Percentiles rank a stretch among this genome's conserved stretches.
Conservation (phyloP, 1,139 yeast genomes). For the Blastobotrys elegans region DNA sequence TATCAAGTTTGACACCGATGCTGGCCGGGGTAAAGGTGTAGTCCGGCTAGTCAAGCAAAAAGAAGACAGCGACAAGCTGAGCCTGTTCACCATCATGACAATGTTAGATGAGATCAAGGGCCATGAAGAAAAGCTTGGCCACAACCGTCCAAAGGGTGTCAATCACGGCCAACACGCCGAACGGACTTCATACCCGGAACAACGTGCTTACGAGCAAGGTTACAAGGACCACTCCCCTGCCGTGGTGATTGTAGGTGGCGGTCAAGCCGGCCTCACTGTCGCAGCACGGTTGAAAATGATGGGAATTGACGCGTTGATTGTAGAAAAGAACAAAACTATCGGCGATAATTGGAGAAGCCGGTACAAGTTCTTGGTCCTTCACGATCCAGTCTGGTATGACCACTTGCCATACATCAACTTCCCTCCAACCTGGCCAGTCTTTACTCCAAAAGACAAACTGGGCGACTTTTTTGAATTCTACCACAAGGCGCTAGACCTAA, state of each 20-base stretch:
- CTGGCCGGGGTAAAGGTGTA: slow-evolving; percentile 37
- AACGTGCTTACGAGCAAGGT: slow-evolving; percentile 19
- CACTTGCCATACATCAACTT: slow-evolving; percentile 39
- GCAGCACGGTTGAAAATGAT: slow-evolving; percentile 42
- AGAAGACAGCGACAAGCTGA: slow-evolving; percentile 26
- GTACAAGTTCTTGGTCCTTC: slow-evolving; percentile 41
- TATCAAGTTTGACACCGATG: slow-evolving; percentile 32
- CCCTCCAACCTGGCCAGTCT: slow-evolving; percentile 42
- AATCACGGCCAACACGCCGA: slow-evolving; percentile 40
- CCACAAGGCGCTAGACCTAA: slow-evolving; percentile 39
- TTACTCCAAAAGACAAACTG: slow-evolving; percentile 42
- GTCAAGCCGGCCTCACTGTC: slow-evolving; percentile 41
- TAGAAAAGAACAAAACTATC: slow-evolving; percentile 36
- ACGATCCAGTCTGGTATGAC: slow-evolving; percentile 43
- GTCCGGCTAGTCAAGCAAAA: slow-evolving; percentile 34
- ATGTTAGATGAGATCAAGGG: slow-evolving; percentile 36
- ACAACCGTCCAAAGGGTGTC: slow-evolving; percentile 36
- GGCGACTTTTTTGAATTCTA: slow-evolving; percentile 42
- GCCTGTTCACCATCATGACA: slow-evolving; percentile 37
- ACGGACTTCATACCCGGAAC: slow-evolving; percentile 21
- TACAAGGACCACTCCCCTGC: slow-evolving; percentile 30
- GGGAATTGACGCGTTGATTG: slow-evolving; percentile 38
- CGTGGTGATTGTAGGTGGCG: slow-evolving; percentile 42
- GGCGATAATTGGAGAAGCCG: slow-evolving; percentile 47
- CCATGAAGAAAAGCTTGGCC: slow-evolving; percentile 35